Conservation (phyloP, 2,329 filamentous ascomycete genomes). For the Ceratocystiopsis minuta region DNA sequence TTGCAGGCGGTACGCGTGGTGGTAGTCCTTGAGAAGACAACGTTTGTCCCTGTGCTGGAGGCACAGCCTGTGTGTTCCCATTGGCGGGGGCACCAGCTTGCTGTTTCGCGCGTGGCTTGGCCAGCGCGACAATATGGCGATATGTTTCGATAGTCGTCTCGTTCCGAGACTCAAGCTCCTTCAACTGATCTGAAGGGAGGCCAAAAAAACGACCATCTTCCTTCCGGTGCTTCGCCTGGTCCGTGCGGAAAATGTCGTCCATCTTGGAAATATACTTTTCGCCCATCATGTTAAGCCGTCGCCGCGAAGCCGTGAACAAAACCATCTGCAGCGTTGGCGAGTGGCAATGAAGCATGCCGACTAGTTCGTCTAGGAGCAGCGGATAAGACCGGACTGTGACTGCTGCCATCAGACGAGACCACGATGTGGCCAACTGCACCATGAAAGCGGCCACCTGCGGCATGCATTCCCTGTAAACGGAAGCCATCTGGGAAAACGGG, state of each 20-base stretch:
- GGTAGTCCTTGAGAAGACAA: no score
- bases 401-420: conserved; percentile 16
- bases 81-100: no score
- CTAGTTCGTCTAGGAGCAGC: conserved; percentile 18
- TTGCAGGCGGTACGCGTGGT: no score
- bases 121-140: no score
- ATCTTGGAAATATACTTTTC: neutral
- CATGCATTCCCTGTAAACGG: conserved; percentile 9
- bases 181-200: neutral
- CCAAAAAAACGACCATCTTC: neutral
- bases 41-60: no score
- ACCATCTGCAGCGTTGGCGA: conserved; percentile 15
- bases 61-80: no score
- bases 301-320: conserved; percentile 14
- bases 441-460: conserved; percentile 25
- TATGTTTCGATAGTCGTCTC: no score
- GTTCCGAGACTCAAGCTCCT: no score
- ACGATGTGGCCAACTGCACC: conserved; percentile 22
- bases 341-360: conserved; percentile 13
- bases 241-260: conserved; percentile 11
- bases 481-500: neutral
- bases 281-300: conserved; percentile 12
- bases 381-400: conserved; percentile 12
- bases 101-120: no score
- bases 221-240: conserved; percentile 8